Conservation (phyloP, 2,329 filamentous ascomycete species). For the Cryphonectria carpinicola region DNA sequence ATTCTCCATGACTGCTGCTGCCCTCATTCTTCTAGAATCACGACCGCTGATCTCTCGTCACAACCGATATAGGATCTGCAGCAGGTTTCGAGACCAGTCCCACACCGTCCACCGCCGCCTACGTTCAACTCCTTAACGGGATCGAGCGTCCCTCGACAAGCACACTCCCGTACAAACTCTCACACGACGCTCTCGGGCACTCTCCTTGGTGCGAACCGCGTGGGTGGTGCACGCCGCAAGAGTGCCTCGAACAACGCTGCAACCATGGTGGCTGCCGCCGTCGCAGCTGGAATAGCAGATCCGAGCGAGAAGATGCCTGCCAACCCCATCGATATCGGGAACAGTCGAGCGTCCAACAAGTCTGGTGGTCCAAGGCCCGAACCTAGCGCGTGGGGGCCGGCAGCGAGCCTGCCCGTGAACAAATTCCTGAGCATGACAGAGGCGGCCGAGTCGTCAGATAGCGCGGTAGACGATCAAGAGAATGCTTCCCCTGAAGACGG, state of each 20-base stretch:
- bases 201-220: conserved; percentile 80
- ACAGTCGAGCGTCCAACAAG: conserved; percentile 74
- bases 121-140: conserved; percentile 62
- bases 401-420: conserved; percentile 68
- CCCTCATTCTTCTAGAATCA: conserved; percentile 36
- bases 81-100: conserved; percentile 68
- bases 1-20: conserved; percentile 32
- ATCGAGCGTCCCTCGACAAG: conserved; percentile 61
- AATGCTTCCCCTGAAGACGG: conserved; percentile 61
- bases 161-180: conserved; percentile 76
- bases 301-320: conserved; percentile 51
- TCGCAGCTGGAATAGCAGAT: conserved; percentile 58
- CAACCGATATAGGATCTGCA: conserved; percentile 59
- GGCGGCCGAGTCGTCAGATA: conserved; percentile 57
- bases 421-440: conserved; percentile 52
- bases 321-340: conserved; percentile 60
- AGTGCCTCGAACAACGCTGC: conserved; percentile 79
- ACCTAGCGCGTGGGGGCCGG: conserved; percentile 45
- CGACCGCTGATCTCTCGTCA: conserved; percentile 44
- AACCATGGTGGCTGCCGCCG: conserved; percentile 76
- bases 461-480: conserved; percentile 71
- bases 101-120: conserved; percentile 60
- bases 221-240: conserved; percentile 79
- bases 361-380: conserved; percentile 56
- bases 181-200: conserved; percentile 79